Evolutionary conservation across 139 green algal genomes (phyloP).

Genomic region (Chlorella sp.): DNA sequence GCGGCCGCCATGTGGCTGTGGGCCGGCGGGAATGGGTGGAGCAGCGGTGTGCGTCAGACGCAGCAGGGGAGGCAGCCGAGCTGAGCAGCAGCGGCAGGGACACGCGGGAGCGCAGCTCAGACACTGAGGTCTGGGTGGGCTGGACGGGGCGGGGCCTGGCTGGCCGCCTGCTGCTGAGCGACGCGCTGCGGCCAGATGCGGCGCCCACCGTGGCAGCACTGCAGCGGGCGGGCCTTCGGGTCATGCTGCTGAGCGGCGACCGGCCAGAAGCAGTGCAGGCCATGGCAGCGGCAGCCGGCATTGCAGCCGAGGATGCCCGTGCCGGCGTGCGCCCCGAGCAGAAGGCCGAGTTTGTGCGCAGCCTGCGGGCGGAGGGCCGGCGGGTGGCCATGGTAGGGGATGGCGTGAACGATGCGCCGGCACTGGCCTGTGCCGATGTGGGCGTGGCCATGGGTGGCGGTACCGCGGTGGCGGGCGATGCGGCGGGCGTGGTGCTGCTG

Average conservation of each 20-base stretch:
- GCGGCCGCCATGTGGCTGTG: constrained; percentile 63
- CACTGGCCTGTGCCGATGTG: constrained; percentile 83
- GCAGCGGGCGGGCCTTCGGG: constrained; percentile 62
- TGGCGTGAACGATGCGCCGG: constrained; percentile 96
- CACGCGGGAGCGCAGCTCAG: not conserved
- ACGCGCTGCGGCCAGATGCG: constrained; percentile 76
- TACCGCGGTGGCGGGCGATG: constrained; percentile 81
- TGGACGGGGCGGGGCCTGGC: constrained; percentile 66
- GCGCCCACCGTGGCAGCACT: constrained; percentile 63
- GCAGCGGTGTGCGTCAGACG: constrained; percentile 34
- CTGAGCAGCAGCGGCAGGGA: constrained; percentile 18
- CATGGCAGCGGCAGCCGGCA: constrained; percentile 68
- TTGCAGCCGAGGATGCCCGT: constrained; percentile 36
- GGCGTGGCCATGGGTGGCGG: constrained; percentile 81
- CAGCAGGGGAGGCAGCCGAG: not conserved
- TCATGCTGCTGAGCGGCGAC: constrained; percentile 87
- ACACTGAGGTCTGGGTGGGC: constrained; percentile 69
- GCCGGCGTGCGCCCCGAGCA: constrained; percentile 57
- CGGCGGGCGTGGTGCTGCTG: constrained; percentile 91
- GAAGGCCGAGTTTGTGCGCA: constrained; percentile 57
- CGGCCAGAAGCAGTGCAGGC: constrained; percentile 55
- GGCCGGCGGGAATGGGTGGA: constrained; percentile 76
- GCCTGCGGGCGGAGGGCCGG: constrained; percentile 51
- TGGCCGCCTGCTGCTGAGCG: constrained; percentile 67
- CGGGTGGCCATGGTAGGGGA: constrained; percentile 95